Conservation (phyloP, 352 stramenopile genomes). For the Globisporangium cederbergense region DNA sequence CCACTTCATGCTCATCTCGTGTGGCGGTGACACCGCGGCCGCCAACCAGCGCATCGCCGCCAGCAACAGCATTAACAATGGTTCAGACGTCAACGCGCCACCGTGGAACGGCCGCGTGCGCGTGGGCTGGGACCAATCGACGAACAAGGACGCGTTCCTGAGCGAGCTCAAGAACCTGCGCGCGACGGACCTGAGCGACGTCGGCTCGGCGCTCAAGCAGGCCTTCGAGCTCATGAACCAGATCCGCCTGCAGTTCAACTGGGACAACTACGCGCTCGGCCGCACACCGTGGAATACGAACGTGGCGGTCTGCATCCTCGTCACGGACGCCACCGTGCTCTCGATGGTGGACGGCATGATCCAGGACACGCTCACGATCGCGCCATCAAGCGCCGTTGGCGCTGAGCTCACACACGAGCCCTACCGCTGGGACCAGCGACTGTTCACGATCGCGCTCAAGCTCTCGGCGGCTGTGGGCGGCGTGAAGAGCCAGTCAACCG, state of each 20-base stretch:
- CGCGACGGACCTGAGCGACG: conserved; percentile 75
- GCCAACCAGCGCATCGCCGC: conserved; percentile 18
- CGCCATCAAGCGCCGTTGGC: conserved; percentile 58
- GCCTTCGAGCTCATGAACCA: conserved; percentile 89
- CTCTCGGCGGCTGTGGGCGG: conserved; percentile 60
- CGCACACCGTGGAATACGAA: conserved; percentile 83
- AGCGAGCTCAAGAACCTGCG: conserved; percentile 81
- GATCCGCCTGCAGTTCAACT: conserved; percentile 85
- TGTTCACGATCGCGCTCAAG: conserved; percentile 82
- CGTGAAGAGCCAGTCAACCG: conserved; percentile 38
- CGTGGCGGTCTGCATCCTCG: conserved; percentile 71
- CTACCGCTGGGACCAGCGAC: conserved; percentile 81
- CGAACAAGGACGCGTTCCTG: conserved; percentile 82
- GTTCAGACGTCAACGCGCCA: neutral
- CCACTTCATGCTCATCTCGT: conserved; percentile 89
- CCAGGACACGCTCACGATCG: conserved; percentile 73
- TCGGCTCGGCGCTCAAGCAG: conserved; percentile 67
- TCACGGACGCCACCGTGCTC: conserved; percentile 78
- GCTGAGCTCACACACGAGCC: conserved; percentile 80
- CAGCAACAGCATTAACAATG: conserved; percentile 7
- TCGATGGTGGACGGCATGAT: conserved; percentile 64
- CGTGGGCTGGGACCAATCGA: conserved; percentile 84
- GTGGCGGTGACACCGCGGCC: conserved; percentile 36
- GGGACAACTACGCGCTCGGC: conserved; percentile 83
- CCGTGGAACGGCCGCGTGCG: conserved; percentile 68